Conservation (phyloP, 148 eudicot genomes). For the Amaranthus cruentus region DNA sequence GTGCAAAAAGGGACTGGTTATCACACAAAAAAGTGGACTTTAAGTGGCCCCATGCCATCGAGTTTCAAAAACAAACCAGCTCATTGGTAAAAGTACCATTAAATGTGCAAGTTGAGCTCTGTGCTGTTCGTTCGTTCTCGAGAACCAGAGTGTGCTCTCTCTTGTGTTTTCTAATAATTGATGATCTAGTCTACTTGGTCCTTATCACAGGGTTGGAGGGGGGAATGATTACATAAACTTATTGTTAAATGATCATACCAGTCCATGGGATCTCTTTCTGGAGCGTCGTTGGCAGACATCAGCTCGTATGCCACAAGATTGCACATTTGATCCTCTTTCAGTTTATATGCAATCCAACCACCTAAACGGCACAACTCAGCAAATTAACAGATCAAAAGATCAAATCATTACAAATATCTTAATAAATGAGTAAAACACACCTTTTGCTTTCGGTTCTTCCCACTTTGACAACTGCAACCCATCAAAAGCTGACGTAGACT, state of each 20-base stretch:
- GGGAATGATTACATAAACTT: background rate
- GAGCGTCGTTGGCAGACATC: constrained; percentile 96
- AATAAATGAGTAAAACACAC: constrained; percentile 23
- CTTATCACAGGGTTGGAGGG: background rate
- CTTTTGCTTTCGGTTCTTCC: constrained; percentile 98
- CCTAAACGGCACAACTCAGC: constrained; percentile 42
- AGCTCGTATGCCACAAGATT: constrained; percentile 78
- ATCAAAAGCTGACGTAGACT: constrained; percentile 95
- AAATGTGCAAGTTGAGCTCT: background rate
- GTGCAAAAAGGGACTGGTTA: background rate
- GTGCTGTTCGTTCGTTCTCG: background rate
- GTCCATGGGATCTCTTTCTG: constrained; percentile 94
- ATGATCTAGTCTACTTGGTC: background rate
- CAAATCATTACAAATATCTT: background rate
- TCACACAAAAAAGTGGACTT: no score
- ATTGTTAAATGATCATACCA: constrained; percentile 46
- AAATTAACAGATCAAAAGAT: background rate
- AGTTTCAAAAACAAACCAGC: no score
- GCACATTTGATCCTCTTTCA: constrained; percentile 36
- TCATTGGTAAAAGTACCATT: no score
- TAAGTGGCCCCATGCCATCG: no score
- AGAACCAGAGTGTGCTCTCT: background rate
- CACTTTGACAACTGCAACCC: constrained; percentile 79
- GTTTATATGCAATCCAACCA: constrained; percentile 72
- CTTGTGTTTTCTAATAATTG: background rate